phyloP scores from a whole-genome alignment of 805 yeast genomes.

The Metschnikowia drakensbergensis region DNA sequence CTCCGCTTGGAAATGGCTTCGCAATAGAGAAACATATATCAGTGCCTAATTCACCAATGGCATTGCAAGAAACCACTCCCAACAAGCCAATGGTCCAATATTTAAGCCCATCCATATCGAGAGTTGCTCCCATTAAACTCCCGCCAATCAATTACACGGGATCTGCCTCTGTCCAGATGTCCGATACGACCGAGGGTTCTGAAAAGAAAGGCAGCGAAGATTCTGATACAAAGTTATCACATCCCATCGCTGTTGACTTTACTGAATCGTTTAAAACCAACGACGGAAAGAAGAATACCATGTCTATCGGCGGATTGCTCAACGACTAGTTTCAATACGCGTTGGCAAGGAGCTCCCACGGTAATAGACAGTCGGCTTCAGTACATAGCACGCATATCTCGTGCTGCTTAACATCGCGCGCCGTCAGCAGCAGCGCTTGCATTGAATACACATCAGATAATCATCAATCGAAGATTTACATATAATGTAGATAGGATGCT shows the following conservation, averaged over 20 bases:
- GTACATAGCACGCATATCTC: background rate
- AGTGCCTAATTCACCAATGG: background rate
- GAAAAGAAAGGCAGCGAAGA: slow-evolving; percentile 1
- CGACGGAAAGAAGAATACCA: slow-evolving; percentile 18
- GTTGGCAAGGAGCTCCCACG: background rate
- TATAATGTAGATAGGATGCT: no score
- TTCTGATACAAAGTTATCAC: background rate
- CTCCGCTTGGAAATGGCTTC: background rate
- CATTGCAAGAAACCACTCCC: background rate
- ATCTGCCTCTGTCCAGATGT: background rate
- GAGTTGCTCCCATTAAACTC: background rate
- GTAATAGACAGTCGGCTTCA: background rate
- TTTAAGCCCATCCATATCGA: background rate
- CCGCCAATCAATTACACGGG: slow-evolving; percentile 1
- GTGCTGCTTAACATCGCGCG: background rate
- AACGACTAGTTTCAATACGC: slow-evolving; percentile 20
- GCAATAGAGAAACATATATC: background rate
- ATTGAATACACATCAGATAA: background rate
- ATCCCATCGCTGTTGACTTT: slow-evolving; percentile 19
- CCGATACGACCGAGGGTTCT: background rate
- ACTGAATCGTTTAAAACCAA: slow-evolving; percentile 15
- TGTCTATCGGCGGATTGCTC: slow-evolving; percentile 41
- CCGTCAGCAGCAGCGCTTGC: slow-evolving; percentile 1
- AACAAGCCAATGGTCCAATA: background rate
- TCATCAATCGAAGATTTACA: background rate